Conservation (phyloP, 108 stramenopile species). For the Skeletonema tropicum region DNA sequence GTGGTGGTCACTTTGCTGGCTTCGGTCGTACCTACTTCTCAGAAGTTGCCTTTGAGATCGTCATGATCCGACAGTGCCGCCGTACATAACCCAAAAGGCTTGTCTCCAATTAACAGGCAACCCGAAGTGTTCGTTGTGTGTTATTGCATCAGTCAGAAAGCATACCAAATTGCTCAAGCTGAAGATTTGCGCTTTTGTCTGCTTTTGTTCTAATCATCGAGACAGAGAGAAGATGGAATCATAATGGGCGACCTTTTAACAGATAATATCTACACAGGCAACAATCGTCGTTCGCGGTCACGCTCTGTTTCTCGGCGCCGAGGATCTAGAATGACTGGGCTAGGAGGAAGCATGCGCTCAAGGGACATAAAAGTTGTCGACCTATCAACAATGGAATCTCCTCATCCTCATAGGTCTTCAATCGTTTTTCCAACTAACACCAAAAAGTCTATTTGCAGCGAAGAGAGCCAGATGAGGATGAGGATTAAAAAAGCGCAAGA, state of each 20-base stretch:
- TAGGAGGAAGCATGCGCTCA: neutral
- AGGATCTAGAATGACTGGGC: neutral
- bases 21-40: neutral
- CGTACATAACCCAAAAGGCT: too few species aligned
- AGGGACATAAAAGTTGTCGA: neutral
- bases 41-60: neutral
- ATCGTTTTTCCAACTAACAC: neutral
- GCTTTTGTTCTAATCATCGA: neutral
- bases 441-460: neutral
- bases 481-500: neutral
- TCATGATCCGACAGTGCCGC: too few species aligned
- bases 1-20: neutral
- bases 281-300: neutral
- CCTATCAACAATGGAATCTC: neutral
- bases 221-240: neutral
- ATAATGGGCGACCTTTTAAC: neutral
- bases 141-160: neutral
- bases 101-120: too few species aligned
- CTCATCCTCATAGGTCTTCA: neutral
- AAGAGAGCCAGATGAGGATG: neutral
- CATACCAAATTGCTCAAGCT: neutral
- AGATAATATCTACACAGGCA: neutral
- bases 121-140: neutral
- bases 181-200: neutral
- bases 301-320: neutral